Evolutionary conservation across 2,329 filamentous ascomycete species (phyloP).

Genomic region (Hymenoscyphus salicellus): DNA sequence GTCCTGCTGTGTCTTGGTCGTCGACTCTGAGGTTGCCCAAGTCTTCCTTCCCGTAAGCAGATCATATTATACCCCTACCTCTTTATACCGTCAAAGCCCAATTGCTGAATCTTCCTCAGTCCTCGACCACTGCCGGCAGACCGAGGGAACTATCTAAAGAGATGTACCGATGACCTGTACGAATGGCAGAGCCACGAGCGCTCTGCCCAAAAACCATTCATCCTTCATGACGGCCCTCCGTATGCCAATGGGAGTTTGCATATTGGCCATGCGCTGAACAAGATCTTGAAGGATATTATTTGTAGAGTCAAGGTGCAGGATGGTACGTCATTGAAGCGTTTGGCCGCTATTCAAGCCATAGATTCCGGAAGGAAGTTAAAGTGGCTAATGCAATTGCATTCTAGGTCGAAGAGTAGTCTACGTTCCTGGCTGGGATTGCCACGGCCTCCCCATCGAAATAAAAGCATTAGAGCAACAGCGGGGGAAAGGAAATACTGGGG

Average conservation of each 20-base stretch:
- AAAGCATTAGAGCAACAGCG: slow-evolving; percentile 64
- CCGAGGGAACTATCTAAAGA: slow-evolving; percentile 59
- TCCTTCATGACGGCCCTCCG: slow-evolving; percentile 91
- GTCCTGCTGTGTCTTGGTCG: slow-evolving; percentile 59
- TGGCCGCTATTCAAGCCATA: background rate
- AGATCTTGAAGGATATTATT: slow-evolving; percentile 93
- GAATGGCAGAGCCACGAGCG: slow-evolving; percentile 65
- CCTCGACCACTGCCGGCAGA: slow-evolving; percentile 42
- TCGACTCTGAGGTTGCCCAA: slow-evolving; percentile 73
- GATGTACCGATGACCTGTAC: slow-evolving; percentile 86
- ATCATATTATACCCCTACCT: background rate
- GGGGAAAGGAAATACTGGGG: slow-evolving; percentile 25
- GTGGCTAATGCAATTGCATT: background rate
- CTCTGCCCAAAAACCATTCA: slow-evolving; percentile 53
- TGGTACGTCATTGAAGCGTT: slow-evolving; percentile 41
- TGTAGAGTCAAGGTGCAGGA: slow-evolving; percentile 75
- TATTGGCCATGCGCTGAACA: slow-evolving; percentile 92
- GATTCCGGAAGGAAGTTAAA: background rate
- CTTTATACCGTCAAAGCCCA: slow-evolving; percentile 1
- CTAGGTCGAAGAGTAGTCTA: slow-evolving; percentile 69
- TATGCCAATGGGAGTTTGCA: slow-evolving; percentile 94
- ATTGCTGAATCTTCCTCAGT: slow-evolving; percentile 25
- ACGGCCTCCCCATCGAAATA: slow-evolving; percentile 93
- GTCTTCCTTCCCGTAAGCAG: slow-evolving; percentile 65
- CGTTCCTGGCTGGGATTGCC: slow-evolving; percentile 94